A percentile compares a stretch with the other conserved stretches of the same genome.
phyloP scores from a whole-genome alignment of 2,329 filamentous ascomycete species.

The Aspergillus glaucus region DNA sequence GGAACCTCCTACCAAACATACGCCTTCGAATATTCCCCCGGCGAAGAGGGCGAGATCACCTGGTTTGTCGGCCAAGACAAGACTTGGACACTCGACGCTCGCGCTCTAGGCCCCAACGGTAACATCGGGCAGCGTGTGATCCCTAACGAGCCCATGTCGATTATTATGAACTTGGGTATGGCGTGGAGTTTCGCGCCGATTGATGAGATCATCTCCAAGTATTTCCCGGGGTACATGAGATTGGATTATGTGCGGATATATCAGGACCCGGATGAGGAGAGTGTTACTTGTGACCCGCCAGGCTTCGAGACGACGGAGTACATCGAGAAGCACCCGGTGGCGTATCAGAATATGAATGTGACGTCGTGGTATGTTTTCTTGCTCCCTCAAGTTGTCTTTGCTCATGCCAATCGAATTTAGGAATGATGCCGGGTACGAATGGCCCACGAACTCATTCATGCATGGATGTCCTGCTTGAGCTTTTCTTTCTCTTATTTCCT shows the following conservation, averaged over 20 bases:
- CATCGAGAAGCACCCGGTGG: conserved; percentile 55
- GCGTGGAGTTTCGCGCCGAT: conserved; percentile 58
- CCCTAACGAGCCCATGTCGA: conserved; percentile 60
- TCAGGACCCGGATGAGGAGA: conserved; percentile 53
- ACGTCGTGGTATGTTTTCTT: conserved; percentile 51
- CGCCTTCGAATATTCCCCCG: conserved; percentile 59
- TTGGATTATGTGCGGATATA: conserved; percentile 68
- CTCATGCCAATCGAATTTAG: conserved; percentile 18
- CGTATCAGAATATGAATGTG: conserved; percentile 59
- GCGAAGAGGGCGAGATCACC: conserved; percentile 54
- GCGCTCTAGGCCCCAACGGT: conserved; percentile 60
- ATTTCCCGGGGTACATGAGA: conserved; percentile 60
- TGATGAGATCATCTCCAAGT: conserved; percentile 50
- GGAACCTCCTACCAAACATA: conserved; percentile 58
- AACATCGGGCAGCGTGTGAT: conserved; percentile 62
- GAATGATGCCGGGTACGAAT: conserved; percentile 47
- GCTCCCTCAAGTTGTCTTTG: neutral
- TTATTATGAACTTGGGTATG: conserved; percentile 67
- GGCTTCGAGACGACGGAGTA: conserved; percentile 63
- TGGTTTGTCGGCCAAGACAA: conserved; percentile 62
- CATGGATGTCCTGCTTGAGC: conserved; percentile 43
- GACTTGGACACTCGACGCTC: conserved; percentile 58
- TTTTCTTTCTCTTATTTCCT: conserved; percentile 1
- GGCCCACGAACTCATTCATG: conserved; percentile 59
- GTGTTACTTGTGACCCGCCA: conserved; percentile 61